Base-by-base conservation (phyloP, 306 rosid genomes). In the Vicia villosa region DNA sequence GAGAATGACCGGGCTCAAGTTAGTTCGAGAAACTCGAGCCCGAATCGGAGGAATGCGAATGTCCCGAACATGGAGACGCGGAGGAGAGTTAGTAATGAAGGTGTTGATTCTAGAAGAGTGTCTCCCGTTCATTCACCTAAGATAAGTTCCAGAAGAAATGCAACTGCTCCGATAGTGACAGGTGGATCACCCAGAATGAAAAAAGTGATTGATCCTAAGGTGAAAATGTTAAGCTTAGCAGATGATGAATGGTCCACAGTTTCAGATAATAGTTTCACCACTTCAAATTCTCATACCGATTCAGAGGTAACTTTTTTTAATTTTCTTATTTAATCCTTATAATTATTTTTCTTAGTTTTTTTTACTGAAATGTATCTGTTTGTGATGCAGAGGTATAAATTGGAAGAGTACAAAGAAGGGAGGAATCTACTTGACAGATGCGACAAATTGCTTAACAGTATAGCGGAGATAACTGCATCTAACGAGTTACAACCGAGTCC, bases 401-500 rank as follows among this genome's bases (percentile, higher is more conserved):
- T 52, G 73, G 96, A 88, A 66, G 95, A 84, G 42, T 72, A 78
- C 83, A 87, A 55, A 49, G 95, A 88, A 72, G 96, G 97, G 36
- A 85, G 77, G 73, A 86, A 74, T 75, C 72, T 87, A 19, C 63
- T 94, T 46, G 96, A 91, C 74, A 87, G 99, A 74, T 91, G 99
- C 52, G 96, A 87, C 63, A 94, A 84, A 75, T 75, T 94, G 70
- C 81, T 94, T 16, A 82, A 79, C 85, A 91, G 92, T 72, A 88
- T 94, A 70, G 95, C 96, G 10, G 97, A 88, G 50, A 88, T 88
- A 43, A 86, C 91, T 4, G 79, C 88, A 2, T 76, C 81, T 22
- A 74, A 80, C 81, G 97, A 89, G 92, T 72, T 88, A 77, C 97
- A 88, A 78, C 95, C 99, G 75, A 94, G 99, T 83, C 99, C 99